Evolutionary conservation across 2,329 filamentous ascomycete genomes (phyloP).

Genomic region (Apiospora saccharicola): DNA sequence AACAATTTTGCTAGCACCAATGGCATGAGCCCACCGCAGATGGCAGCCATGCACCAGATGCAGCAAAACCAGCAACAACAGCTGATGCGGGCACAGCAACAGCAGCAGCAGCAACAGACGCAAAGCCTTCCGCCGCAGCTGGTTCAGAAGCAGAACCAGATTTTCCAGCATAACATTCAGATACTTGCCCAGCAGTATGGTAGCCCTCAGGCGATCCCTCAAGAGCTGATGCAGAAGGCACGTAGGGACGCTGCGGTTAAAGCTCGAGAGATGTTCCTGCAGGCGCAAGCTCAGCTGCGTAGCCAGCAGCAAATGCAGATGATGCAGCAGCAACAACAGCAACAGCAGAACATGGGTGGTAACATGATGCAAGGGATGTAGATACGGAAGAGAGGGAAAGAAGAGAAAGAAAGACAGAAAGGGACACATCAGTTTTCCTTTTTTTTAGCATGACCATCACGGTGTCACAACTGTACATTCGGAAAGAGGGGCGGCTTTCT

Average conservation of each 20-base stretch:
- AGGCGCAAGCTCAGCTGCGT: slow-evolving; percentile 31
- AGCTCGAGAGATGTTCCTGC: slow-evolving; percentile 41
- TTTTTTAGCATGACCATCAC: not conserved
- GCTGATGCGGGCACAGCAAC: slow-evolving; percentile 35
- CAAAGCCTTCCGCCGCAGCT: slow-evolving; percentile 26
- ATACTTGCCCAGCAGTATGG: slow-evolving; percentile 49
- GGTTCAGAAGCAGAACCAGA: slow-evolving; percentile 10
- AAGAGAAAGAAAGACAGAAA: not conserved
- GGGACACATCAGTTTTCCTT: not conserved
- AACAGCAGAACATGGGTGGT: slow-evolving; percentile 33
- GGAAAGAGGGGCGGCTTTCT: slow-evolving; percentile 17
- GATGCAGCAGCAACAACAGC: slow-evolving; percentile 50
- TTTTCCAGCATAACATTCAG: slow-evolving; percentile 31
- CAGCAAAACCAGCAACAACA: slow-evolving; percentile 44
- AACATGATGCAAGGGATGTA: slow-evolving; percentile 25
- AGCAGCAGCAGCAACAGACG: slow-evolving; percentile 35
- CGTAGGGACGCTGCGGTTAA: slow-evolving; percentile 50
- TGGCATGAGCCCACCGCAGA: slow-evolving; percentile 42
- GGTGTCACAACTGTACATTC: slow-evolving; percentile 16
- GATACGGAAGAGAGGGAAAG: not conserved
- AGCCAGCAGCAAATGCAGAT: slow-evolving; percentile 45
- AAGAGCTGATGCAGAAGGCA: slow-evolving; percentile 53
- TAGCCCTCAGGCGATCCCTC: slow-evolving; percentile 54
- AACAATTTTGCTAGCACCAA: slow-evolving; percentile 48
- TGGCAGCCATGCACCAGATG: slow-evolving; percentile 40